A percentile compares a stretch with the other conserved stretches of the same genome.
Conservation (phyloP, 805 yeast species). For the Candida lessepsii region DNA sequence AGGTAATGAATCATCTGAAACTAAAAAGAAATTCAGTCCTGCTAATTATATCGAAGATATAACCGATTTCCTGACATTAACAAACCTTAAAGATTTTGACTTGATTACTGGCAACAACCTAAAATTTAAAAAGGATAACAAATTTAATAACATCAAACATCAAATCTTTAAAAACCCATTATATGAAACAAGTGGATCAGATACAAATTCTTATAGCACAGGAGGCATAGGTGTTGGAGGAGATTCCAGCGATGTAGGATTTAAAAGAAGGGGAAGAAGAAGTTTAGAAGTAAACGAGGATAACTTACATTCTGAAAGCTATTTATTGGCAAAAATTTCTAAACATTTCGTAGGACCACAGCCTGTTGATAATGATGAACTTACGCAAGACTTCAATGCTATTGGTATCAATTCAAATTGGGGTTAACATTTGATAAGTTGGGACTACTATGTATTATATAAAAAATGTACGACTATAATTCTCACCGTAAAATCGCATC, state of each 20-base stretch:
- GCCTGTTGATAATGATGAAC: constrained; percentile 32
- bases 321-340: constrained; percentile 41
- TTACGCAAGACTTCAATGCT: constrained; percentile 32
- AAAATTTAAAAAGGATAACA: constrained; percentile 19
- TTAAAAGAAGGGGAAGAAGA: constrained; percentile 37
- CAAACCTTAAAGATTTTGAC: constrained; percentile 36
- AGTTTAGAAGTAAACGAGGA: constrained; percentile 16
- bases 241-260: constrained; percentile 8
- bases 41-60: constrained; percentile 14
- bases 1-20: neutral
- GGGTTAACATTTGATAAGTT: too few relatives aligned
- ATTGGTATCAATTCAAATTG: constrained; percentile 38
- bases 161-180: constrained; percentile 40
- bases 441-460: too few relatives aligned
- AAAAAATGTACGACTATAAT: neutral
- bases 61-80: constrained; percentile 43
- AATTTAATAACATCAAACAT: constrained; percentile 29
- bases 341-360: constrained; percentile 43
- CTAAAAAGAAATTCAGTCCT: constrained; percentile 1
- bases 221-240: constrained; percentile 11
- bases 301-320: constrained; percentile 33
- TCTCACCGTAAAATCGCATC: neutral
- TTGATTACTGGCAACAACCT: constrained; percentile 38
- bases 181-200: constrained; percentile 45
- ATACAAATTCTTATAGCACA: constrained; percentile 25